Evolutionary conservation across 352 stramenopile species (phyloP), one percentile per base, ranked within the genome.

Genomic region (Thalassiosira delicatula): DNA sequence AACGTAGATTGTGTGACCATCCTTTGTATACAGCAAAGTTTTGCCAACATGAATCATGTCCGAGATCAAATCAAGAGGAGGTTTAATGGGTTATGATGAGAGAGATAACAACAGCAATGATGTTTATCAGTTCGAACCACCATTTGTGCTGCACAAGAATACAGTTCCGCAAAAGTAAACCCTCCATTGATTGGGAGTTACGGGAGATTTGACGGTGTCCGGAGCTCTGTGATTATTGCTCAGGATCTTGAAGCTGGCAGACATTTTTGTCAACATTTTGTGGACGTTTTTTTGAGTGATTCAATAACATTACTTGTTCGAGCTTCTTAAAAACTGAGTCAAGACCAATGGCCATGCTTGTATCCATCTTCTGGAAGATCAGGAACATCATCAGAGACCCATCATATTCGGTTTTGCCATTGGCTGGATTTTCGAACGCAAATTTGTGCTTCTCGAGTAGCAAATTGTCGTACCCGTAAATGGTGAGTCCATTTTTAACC

Each of bases 401-500:
- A 61, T 69, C 69, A 19, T 44, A 35, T 29, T 4, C 23, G 5
- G 23, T 29, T 9, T 59, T 12, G 9, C 54, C 69, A 25, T 49
- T 51, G 46, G 11, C 27, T 9, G 29, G 11, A 61, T 69, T 25
- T n/a, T 25, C 11, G 56, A 77, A 77, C 14, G 54, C 23, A 30
- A 77, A 70, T 21, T 77, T 19, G 1, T 67, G 37, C 14, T 54
- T 60, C 2, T 17, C 14, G n/a, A 56, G 14, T 5, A 68, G 3
- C 12, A 77, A 29, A 12, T 37, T 27, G 2, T 21, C 37, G 23
- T 11, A 42, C 8, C 4, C 30, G 3, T 11, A 0, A 25, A 40
- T 0, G 4, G 54, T 51, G 3, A 77, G 3, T 17, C 1, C 32
- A 46, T 77, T 70, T 25, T 77, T 70, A 27, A 77, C n/a, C n/a